Percentiles rank a stretch among this genome's conserved stretches.
These are phyloP conservation scores for Discostella pseudostelligera DNA, from an alignment of 108 stramenopile species.

Conservation along the genomic window DNA sequence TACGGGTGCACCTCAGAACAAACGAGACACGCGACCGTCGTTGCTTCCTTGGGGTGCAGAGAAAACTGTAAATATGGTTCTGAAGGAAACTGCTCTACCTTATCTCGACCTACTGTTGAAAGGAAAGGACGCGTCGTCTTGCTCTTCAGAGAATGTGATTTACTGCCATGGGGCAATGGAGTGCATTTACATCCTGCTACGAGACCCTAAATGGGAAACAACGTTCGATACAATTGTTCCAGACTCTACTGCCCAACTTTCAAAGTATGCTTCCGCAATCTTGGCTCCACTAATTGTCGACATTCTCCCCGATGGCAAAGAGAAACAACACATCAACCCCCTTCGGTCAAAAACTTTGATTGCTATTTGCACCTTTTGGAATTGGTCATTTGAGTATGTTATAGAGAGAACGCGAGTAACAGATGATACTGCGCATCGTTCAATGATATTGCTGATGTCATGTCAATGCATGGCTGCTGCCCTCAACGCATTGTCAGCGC, in stretches of 20 bases:
- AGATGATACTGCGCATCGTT: neutral
- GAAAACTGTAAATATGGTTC: conserved; percentile 32
- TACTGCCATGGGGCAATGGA: conserved; percentile 25
- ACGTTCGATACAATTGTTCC: neutral
- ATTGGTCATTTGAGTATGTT: conserved; percentile 26
- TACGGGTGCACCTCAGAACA: conserved; percentile 1
- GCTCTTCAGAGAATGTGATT: conserved; percentile 8
- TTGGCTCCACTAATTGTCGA: conserved; percentile 66
- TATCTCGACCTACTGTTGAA: conserved; percentile 20
- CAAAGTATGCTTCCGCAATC: conserved; percentile 56
- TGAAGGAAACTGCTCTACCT: conserved; percentile 33
- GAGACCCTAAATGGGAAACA: conserved; percentile 11
- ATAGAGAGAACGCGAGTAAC: neutral
- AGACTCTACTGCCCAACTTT: conserved; percentile 17
- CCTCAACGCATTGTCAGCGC: conserved; percentile 25
- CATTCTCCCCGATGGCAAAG: conserved; percentile 47
- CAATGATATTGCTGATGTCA: conserved; percentile 6
- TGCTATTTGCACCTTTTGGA: conserved; percentile 34
- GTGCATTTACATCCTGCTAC: conserved; percentile 32
- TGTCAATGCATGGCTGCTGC: conserved; percentile 30
- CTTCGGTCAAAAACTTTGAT: conserved; percentile 43
- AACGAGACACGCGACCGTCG: conserved; percentile 8
- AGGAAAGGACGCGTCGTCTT: neutral
- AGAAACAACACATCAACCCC: conserved; percentile 54
- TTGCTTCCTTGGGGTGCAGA: conserved; percentile 47